Evolutionary conservation across 352 stramenopile species (phyloP).

Genomic region (Globisporangium apiculatum): DNA sequence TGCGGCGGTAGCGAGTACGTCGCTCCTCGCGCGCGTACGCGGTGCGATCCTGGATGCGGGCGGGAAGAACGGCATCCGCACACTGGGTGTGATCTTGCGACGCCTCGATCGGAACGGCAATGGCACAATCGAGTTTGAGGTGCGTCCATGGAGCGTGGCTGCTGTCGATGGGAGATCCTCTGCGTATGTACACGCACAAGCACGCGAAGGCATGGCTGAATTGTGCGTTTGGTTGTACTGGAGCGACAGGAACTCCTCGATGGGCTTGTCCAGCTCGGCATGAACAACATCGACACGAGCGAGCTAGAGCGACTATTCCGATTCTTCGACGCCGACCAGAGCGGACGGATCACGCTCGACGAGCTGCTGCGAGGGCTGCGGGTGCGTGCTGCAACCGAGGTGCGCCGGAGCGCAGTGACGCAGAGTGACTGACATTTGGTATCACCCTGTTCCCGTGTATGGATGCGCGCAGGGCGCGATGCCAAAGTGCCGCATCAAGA

Average conservation of each 20-base stretch:
- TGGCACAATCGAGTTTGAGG: constrained; percentile 56
- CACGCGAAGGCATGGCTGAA: neutral
- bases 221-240: neutral
- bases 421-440: neutral
- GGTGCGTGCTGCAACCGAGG: constrained; percentile 19
- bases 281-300: constrained; percentile 23
- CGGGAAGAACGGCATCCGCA: constrained; percentile 72
- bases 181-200: neutral
- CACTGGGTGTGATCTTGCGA: constrained; percentile 51
- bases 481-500: constrained; percentile 59
- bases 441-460: too few relatives aligned
- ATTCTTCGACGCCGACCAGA: constrained; percentile 77
- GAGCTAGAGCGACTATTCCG: constrained; percentile 55
- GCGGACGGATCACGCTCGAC: constrained; percentile 78
- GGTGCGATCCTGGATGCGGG: constrained; percentile 48
- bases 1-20: constrained; percentile 3
- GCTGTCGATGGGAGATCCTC: neutral
- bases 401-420: too few relatives aligned
- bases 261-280: constrained; percentile 39
- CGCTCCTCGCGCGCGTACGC: constrained; percentile 38
- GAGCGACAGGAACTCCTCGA: constrained; percentile 42
- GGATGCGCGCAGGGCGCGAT: constrained; percentile 47
- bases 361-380: constrained; percentile 87
- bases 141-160: constrained; percentile 1
- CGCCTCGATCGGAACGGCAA: constrained; percentile 83